A percentile compares a stretch with the other conserved stretches of the same genome.
Evolutionary conservation across 495 filamentous ascomycete genomes (phyloP).

Genomic region (Penicillium atrosanguineum): DNA sequence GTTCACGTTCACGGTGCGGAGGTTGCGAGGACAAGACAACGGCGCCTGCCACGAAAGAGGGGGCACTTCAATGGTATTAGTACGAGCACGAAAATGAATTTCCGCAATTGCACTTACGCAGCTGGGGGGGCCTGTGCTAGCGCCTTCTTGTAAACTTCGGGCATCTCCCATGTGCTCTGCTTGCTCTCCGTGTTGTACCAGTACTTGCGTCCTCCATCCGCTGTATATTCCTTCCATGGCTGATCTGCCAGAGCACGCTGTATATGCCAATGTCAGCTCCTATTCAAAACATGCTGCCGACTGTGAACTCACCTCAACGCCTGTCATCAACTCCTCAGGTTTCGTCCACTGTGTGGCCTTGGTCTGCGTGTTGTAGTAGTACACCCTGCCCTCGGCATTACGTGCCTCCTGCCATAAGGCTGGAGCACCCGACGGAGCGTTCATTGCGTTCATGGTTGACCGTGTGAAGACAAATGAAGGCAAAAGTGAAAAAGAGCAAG

Average conservation of each 20-base stretch:
- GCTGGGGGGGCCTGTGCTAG: slow-evolving; percentile 56
- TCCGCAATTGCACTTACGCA: slow-evolving; percentile 51
- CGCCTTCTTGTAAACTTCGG: slow-evolving; percentile 74
- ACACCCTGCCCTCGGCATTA: slow-evolving; percentile 79
- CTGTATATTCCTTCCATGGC: slow-evolving; percentile 91
- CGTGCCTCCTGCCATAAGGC: slow-evolving; percentile 79
- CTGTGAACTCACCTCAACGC: slow-evolving; percentile 65
- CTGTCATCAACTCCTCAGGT: slow-evolving; percentile 84
- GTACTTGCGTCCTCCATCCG: slow-evolving; percentile 83
- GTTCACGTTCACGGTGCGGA: slow-evolving; percentile 37
- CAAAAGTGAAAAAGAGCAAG: slow-evolving; percentile 19
- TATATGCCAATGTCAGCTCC: slow-evolving; percentile 6
- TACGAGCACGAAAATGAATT: not conserved
- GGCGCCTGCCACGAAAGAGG: slow-evolving; percentile 67
- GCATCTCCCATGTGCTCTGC: slow-evolving; percentile 93
- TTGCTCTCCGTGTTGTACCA: slow-evolving; percentile 92
- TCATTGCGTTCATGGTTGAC: slow-evolving; percentile 62
- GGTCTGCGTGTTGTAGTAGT: slow-evolving; percentile 87
- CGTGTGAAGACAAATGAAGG: slow-evolving; percentile 4
- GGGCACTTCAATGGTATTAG: slow-evolving; percentile 48
- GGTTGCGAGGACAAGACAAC: slow-evolving; percentile 49
- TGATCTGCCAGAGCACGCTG: slow-evolving; percentile 79
- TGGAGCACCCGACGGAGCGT: slow-evolving; percentile 51
- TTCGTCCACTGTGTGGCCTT: slow-evolving; percentile 94
- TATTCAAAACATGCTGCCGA: not conserved